Conservation (phyloP, 495 filamentous ascomycete species). For the Aspergillus taichungensis region DNA sequence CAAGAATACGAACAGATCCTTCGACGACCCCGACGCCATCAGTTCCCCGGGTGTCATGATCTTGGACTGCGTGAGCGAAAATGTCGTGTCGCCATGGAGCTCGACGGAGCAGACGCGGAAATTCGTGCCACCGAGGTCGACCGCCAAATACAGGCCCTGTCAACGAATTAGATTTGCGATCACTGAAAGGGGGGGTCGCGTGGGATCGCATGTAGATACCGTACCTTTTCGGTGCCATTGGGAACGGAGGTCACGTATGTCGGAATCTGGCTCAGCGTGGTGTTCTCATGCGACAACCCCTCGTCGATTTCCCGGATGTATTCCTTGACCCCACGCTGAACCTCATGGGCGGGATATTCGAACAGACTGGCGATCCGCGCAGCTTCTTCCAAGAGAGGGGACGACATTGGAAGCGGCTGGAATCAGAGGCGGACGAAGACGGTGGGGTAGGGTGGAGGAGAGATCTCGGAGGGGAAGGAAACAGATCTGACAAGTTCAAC, state of each 20-base stretch:
- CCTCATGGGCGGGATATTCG: slow-evolving; percentile 70
- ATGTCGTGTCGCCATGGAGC: slow-evolving; percentile 85
- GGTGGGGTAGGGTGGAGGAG: slow-evolving; percentile 5
- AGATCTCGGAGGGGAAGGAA: background rate
- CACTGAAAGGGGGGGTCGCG: slow-evolving; percentile 1
- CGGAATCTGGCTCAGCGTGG: slow-evolving; percentile 87
- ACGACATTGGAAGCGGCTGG: slow-evolving; percentile 19
- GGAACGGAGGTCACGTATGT: slow-evolving; percentile 93
- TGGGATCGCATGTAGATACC: background rate
- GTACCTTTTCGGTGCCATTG: slow-evolving; percentile 88
- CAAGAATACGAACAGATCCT: slow-evolving; percentile 87
- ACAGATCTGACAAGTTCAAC: no score
- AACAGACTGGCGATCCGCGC: slow-evolving; percentile 76
- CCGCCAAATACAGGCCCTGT: slow-evolving; percentile 89
- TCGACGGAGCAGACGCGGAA: slow-evolving; percentile 95
- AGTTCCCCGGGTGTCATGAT: slow-evolving; percentile 80
- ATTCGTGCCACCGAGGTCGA: slow-evolving; percentile 95
- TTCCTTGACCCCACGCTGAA: slow-evolving; percentile 70
- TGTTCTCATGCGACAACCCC: slow-evolving; percentile 69
- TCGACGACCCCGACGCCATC: slow-evolving; percentile 79
- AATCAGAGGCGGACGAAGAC: background rate
- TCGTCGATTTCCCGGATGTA: slow-evolving; percentile 83
- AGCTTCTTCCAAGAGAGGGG: slow-evolving; percentile 59
- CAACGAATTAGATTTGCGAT: slow-evolving; percentile 2
- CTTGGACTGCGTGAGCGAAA: slow-evolving; percentile 84